These are phyloP conservation scores for Tetracentron sinense DNA, from an alignment of 164 flowering plant genomes.

Conservation along the genomic window DNA sequence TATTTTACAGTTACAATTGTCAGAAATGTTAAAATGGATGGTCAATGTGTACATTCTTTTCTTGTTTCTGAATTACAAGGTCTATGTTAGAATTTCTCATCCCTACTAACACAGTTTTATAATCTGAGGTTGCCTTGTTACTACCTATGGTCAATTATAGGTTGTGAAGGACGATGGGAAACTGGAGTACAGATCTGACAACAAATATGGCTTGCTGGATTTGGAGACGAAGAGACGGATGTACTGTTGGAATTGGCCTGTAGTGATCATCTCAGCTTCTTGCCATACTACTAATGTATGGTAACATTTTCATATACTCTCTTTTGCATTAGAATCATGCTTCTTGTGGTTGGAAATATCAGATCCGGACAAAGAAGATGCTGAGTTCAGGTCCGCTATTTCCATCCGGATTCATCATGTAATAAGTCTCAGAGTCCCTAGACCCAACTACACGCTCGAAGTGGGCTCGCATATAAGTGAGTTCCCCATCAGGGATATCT, in stretches of 20 bases:
- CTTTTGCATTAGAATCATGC: no score
- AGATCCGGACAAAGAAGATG: constrained; percentile 64
- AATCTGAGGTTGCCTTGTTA: no score
- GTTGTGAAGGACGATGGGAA: no score
- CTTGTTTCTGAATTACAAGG: constrained; percentile 15
- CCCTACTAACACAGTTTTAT: constrained; percentile 86
- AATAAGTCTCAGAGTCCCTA: constrained; percentile 66
- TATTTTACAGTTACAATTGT: not conserved
- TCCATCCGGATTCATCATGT: constrained; percentile 80
- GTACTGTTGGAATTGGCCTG: no score
- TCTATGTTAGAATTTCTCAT: constrained; percentile 23
- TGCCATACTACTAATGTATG: no score
- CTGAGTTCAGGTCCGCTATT: constrained; percentile 70
- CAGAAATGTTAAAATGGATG: not conserved
- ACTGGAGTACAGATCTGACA: no score
- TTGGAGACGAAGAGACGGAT: no score
- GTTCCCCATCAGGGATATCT: constrained; percentile 41
- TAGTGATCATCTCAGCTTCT: no score
- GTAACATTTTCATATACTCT: no score
- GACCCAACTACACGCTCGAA: constrained; percentile 67
- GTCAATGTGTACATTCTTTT: constrained; percentile 9
- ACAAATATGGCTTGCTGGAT: no score
- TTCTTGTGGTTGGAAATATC: no score
- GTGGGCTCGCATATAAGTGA: constrained; percentile 63
- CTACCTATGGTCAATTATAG: no score